phyloP scores from a whole-genome alignment of 352 stramenopile species.

The Pythium utonaiense region DNA sequence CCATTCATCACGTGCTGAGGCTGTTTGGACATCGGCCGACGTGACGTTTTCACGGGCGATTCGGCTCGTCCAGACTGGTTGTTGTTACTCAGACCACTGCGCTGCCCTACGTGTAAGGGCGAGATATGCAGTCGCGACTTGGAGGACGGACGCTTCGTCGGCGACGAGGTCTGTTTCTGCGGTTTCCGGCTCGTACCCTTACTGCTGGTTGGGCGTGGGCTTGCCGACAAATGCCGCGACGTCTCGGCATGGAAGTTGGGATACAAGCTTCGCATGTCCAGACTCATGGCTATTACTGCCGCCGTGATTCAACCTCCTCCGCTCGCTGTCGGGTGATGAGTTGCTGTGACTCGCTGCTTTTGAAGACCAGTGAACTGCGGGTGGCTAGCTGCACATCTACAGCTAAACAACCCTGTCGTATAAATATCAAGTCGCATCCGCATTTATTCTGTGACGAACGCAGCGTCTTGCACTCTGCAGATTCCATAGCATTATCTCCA shows the following conservation, averaged over 20 bases:
- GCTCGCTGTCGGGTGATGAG: too few relatives aligned
- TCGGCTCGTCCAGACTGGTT: not conserved
- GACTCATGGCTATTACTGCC: slow-evolving; percentile 9
- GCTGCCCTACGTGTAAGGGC: not conserved
- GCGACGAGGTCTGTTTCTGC: not conserved
- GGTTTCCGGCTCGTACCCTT: slow-evolving; percentile 8
- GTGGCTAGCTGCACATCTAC: too few relatives aligned
- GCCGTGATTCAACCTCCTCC: too few relatives aligned
- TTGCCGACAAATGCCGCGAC: slow-evolving; percentile 21
- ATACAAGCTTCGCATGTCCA: slow-evolving; percentile 35
- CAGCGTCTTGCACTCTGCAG: not conserved
- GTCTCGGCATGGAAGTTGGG: slow-evolving; percentile 58
- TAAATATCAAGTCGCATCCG: too few relatives aligned
- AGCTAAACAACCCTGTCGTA: too few relatives aligned
- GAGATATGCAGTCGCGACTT: not conserved
- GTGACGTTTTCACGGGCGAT: not conserved
- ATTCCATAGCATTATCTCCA: not conserved
- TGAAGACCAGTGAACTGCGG: too few relatives aligned
- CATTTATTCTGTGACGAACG: too few relatives aligned
- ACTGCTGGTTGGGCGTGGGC: slow-evolving; percentile 14
- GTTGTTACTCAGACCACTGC: not conserved
- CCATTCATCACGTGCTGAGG: not conserved
- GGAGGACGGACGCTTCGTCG: not conserved
- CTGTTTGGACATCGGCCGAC: not conserved
- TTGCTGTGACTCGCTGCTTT: too few relatives aligned